These are phyloP conservation scores for Solanum gracilifrons DNA, from an alignment of 257 asterid genomes.

Conservation along the genomic window DNA sequence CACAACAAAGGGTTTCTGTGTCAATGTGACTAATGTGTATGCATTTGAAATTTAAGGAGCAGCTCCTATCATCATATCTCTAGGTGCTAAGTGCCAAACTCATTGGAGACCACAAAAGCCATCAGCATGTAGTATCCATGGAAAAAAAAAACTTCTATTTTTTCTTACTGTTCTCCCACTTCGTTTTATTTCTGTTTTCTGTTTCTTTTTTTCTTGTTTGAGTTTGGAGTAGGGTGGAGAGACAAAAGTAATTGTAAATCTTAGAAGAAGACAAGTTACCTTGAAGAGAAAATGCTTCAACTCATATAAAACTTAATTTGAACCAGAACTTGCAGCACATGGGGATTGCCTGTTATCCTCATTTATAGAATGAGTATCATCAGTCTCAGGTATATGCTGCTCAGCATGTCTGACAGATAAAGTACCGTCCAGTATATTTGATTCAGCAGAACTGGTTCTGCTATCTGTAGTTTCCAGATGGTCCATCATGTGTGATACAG, in stretches of 20 bases:
- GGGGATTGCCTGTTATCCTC: conserved; percentile 32
- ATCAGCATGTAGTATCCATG: not conserved
- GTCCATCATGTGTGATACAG: conserved; percentile 51
- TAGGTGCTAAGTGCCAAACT: not conserved
- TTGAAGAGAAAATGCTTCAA: not conserved
- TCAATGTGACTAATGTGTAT: not conserved
- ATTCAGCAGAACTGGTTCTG: conserved; percentile 23
- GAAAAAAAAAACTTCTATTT: not conserved
- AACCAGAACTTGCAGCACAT: conserved; percentile 40
- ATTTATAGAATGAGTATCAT: conserved; percentile 18
- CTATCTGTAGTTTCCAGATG: conserved; percentile 44
- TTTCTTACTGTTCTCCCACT: not conserved
- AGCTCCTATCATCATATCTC: not conserved
- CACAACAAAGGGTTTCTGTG: not conserved
- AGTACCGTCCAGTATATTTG: conserved; percentile 20
- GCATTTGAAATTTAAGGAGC: not conserved
- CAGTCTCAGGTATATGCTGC: conserved; percentile 10
- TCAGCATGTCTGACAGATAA: conserved; percentile 12
- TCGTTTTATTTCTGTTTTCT: not conserved
- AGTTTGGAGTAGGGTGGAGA: not conserved
- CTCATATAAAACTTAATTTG: conserved; percentile 20
- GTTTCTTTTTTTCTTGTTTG: not conserved
- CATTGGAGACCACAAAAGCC: not conserved
- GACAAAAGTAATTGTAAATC: not conserved
- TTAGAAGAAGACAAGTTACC: conserved; percentile 12